Conservation (phyloP, 1,139 yeast genomes). For the Yamadazyma songkhlaensis region DNA sequence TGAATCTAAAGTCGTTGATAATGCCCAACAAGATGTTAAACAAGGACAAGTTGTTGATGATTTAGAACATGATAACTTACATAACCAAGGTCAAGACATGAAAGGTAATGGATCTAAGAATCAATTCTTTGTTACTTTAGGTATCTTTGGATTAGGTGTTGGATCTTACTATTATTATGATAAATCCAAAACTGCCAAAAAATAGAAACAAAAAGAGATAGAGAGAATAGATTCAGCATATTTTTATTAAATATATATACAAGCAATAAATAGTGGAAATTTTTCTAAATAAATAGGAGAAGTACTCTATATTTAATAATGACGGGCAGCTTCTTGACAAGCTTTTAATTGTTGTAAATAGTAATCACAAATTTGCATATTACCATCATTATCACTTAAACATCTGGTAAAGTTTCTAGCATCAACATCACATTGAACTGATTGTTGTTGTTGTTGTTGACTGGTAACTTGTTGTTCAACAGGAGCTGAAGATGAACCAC, state of each 20-base stretch:
- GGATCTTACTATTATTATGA: slow-evolving; percentile 17
- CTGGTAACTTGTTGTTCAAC: slow-evolving; percentile 23
- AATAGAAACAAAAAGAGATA: slow-evolving; percentile 1
- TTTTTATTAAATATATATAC: slow-evolving; percentile 4
- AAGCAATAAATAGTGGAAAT: slow-evolving; percentile 5
- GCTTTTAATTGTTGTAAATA: slow-evolving; percentile 96
- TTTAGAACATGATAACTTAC: slow-evolving; percentile 36
- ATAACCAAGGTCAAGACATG: slow-evolving; percentile 15
- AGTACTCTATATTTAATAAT: slow-evolving; percentile 45
- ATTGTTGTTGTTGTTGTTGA: slow-evolving; percentile 44
- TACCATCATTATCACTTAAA: slow-evolving; percentile 87
- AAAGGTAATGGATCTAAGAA: slow-evolving; percentile 6
- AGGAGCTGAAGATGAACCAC: slow-evolving; percentile 65
- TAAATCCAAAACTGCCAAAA: neutral
- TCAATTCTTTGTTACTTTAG: slow-evolving; percentile 16
- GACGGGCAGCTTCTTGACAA: slow-evolving; percentile 91
- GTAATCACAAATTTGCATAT: slow-evolving; percentile 95
- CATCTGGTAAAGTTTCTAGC: slow-evolving; percentile 96
- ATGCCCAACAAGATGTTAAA: slow-evolving; percentile 30
- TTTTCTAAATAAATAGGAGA: neutral
- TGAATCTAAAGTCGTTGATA: slow-evolving; percentile 32
- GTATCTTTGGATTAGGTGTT: slow-evolving; percentile 24
- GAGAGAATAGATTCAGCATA: neutral
- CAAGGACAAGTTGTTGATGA: slow-evolving; percentile 35
- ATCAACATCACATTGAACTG: slow-evolving; percentile 78